Base-by-base conservation (phyloP, 352 stramenopile species). In the Phytophthora fragariaefolia region DNA sequence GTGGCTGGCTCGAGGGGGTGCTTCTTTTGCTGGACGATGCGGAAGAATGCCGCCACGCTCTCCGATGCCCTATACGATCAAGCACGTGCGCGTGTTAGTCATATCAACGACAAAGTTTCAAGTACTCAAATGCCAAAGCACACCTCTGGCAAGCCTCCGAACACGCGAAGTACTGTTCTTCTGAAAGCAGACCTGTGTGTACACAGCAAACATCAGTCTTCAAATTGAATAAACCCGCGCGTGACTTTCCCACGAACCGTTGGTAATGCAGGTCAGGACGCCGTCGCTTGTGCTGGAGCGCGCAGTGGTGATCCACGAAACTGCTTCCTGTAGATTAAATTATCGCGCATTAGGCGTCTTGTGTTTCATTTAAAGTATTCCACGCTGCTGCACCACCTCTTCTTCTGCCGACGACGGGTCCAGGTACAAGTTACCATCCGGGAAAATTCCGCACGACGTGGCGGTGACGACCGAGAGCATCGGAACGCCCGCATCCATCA, bases 101-200 rank as follows among this genome's bases (percentile, higher is more conserved):
- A 3, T 7, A 23, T 24, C 20, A 57, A 32, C 3, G 28, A 23
- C n/a, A 17, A 26, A 4, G 26, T 27, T 24, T 55, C 69, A 26
- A 34, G n/a, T n/a, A n/a, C n/a, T n/a, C n/a, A n/a, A n/a, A n/a
- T n/a, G n/a, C n/a, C n/a, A n/a, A n/a, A n/a, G n/a, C n/a, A n/a
- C n/a, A 94, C 86, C 87, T 71, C 42, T 90, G 82, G 10, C 87
- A 95, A 23, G 86, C 86, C 56, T 95, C 87, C 0, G 83, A 91
- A 45, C 83, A 90, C 24, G 87, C 83, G 71, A 95, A 95, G 58
- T 92, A 95, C 58, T 93, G 82, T 32, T 91, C 84, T 73, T 95
- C 85, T 6, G 79, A 83, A 43, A 93, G 68, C 45, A 92, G 61
- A 26, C 82, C 82, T 90, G 52, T n/a, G n/a, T n/a, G n/a, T 6